Evolutionary conservation across 306 rosid species (phyloP), one percentile per base, ranked within the genome.

Genomic region (Vachellia pachyceras): DNA sequence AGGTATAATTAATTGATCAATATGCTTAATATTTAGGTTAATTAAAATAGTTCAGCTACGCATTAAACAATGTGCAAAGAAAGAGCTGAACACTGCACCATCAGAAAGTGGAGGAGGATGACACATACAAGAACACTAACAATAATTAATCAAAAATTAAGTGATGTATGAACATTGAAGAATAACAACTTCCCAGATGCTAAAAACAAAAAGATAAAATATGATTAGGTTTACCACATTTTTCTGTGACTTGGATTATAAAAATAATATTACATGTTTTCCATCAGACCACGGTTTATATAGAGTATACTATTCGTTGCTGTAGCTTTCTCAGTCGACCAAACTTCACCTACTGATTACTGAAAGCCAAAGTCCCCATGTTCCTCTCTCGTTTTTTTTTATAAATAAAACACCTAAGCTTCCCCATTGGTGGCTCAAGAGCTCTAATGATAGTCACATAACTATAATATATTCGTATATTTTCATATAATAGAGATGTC

Each of bases 321-420:
- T 83, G 87, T 84, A 77, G 89, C 90, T 89, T 86, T 91, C 92
- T 13, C 3, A 40, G 85, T 64, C 47, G 78, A 81, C 83, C 85
- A 76, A 70, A 33, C 77, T 83, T 86, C 72, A 67, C 86, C 79
- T 41, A 65, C 70, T 54, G 47, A 10, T 44, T n/a, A n/a, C 11
- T 41, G 25, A 77, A 69, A 64, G 82, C 69, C 55, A 78, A 78
- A 0, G 10, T 17, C 61, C 18, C 52, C 13, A 12, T 20, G 13
- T 37, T 3, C 23, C 13, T 40, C 50, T 13, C 15, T 25, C 40
- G 12, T 18, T 67, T 4, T n/a, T 22, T 20, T 4, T 39, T 7
- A 5, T 11, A n/a, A 11, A 11, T 47, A 2, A n/a, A 39, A 39
- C 17, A 18, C 22, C 23, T 25, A 61, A 61, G 18, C 55, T 78